Evolutionary conservation across 2,329 filamentous ascomycete species (phyloP).

Genomic region (Chaetothyriales sp.): DNA sequence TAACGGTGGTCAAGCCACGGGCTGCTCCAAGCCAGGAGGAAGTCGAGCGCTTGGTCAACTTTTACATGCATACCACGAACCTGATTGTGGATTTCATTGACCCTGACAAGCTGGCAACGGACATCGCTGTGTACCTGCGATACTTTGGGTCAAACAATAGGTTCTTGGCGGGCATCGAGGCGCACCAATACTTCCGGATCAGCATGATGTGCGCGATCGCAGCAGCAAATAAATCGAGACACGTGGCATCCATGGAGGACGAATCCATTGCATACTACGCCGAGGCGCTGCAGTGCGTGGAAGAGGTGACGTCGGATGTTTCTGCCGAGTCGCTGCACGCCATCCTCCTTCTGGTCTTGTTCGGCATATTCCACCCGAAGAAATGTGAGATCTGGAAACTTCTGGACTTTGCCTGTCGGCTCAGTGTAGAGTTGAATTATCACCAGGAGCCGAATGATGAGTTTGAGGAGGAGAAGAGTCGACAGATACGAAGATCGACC

Average conservation of each 20-base stretch:
- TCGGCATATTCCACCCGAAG: slow-evolving; percentile 18
- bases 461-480: slow-evolving; percentile 16
- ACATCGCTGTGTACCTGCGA: slow-evolving; percentile 18
- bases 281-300: slow-evolving; percentile 20
- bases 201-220: slow-evolving; percentile 24
- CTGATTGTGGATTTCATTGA: slow-evolving; percentile 21
- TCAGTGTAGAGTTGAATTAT: slow-evolving; percentile 24
- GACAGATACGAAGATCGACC: slow-evolving; percentile 17
- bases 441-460: slow-evolving; percentile 22
- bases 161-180: slow-evolving; percentile 17
- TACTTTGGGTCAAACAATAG: slow-evolving; percentile 12
- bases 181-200: slow-evolving; percentile 23
- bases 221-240: slow-evolving; percentile 19
- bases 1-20: slow-evolving; percentile 10
- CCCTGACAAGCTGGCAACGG: slow-evolving; percentile 13
- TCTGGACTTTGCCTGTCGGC: slow-evolving; percentile 20
- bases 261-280: slow-evolving; percentile 18
- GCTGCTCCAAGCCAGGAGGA: slow-evolving; percentile 12
- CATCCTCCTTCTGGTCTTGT: slow-evolving; percentile 19
- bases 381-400: slow-evolving; percentile 21
- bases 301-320: slow-evolving; percentile 22
- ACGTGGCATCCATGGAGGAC: slow-evolving; percentile 17
- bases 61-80: slow-evolving; percentile 22
- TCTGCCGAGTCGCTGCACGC: slow-evolving; percentile 20
- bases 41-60: slow-evolving; percentile 17